Evolutionary conservation across 2,329 filamentous ascomycete genomes (phyloP).

Genomic region (Trichothecium roseum): DNA sequence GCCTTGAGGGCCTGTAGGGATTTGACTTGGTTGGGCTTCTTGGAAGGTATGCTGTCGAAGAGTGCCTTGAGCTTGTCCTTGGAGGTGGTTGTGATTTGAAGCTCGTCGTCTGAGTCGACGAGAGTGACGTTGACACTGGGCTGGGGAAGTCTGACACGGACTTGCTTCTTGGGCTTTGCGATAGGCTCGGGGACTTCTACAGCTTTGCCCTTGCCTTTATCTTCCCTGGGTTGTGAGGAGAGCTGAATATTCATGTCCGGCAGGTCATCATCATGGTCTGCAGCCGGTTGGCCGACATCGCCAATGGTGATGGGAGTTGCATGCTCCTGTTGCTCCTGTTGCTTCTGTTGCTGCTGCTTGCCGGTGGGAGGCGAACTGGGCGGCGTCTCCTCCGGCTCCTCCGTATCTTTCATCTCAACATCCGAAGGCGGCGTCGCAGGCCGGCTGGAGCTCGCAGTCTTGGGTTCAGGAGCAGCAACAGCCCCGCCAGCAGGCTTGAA

Average conservation of each 20-base stretch:
- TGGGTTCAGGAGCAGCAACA: slow-evolving; percentile 16
- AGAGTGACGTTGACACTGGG: slow-evolving; percentile 25
- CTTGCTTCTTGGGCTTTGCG: slow-evolving; percentile 29
- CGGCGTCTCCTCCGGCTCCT: slow-evolving; percentile 62
- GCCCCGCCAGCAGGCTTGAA: slow-evolving; percentile 38
- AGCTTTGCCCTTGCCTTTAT: slow-evolving; percentile 54
- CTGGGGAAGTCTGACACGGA: slow-evolving; percentile 39
- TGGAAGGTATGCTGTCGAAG: slow-evolving; percentile 58
- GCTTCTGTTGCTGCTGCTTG: slow-evolving; percentile 10
- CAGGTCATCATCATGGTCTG: slow-evolving; percentile 21
- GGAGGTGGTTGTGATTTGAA: slow-evolving; percentile 48
- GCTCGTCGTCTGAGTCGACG: slow-evolving; percentile 44
- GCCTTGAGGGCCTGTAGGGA: slow-evolving; percentile 60
- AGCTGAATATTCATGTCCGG: slow-evolving; percentile 26
- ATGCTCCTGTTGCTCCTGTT: neutral
- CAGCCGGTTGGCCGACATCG: slow-evolving; percentile 5
- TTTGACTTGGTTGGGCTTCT: slow-evolving; percentile 50
- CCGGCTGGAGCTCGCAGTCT: slow-evolving; percentile 45
- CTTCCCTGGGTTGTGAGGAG: slow-evolving; percentile 21
- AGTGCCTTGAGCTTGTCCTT: slow-evolving; percentile 48
- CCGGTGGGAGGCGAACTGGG: slow-evolving; percentile 56
- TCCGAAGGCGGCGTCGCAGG: slow-evolving; percentile 42
- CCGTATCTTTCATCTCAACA: slow-evolving; percentile 34
- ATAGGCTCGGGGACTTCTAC: slow-evolving; percentile 10
- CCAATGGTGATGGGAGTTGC: slow-evolving; percentile 1